These are phyloP conservation scores for Emmonsiellopsis sp. DNA, from an alignment of 2,329 filamentous ascomycete species.

Conservation along the genomic window DNA sequence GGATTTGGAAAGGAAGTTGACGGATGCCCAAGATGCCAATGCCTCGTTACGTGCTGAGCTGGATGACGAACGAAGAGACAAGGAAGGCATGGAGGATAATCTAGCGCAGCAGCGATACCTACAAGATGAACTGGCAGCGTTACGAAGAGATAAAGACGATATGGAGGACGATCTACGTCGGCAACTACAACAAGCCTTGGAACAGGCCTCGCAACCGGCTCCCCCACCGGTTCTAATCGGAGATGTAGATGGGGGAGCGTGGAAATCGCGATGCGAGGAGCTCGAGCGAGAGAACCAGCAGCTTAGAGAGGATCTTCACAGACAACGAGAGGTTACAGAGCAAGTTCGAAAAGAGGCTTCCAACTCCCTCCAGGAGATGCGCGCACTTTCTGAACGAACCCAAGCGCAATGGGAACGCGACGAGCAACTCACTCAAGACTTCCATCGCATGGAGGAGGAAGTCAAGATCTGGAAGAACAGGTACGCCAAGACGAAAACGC, in stretches of 20 bases:
- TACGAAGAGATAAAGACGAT: conserved; percentile 19
- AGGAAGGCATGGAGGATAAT: too few species aligned
- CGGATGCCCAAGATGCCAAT: conserved; percentile 67
- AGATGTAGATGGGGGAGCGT: conserved; percentile 40
- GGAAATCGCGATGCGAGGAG: conserved; percentile 50
- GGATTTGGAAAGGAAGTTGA: conserved; percentile 62
- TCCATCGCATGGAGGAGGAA: conserved; percentile 69
- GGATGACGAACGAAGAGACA: conserved; percentile 57
- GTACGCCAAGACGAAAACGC: conserved; percentile 80
- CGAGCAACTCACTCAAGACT: conserved; percentile 63
- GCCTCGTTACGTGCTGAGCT: conserved; percentile 71
- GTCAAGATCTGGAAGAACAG: conserved; percentile 83
- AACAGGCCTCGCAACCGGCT: background rate
- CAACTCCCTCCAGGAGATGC: conserved; percentile 81
- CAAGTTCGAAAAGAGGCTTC: conserved; percentile 79
- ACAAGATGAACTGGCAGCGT: background rate
- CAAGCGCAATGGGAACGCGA: conserved; percentile 72
- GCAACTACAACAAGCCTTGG: conserved; percentile 42
- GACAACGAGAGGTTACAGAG: conserved; percentile 75
- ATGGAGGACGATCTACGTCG: conserved; percentile 55
- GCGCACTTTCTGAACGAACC: conserved; percentile 69
- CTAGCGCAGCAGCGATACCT: background rate
- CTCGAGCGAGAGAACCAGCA: conserved; percentile 56
- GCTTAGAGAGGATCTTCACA: conserved; percentile 52
- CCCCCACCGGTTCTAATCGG: background rate